Percentiles rank a stretch among this genome's conserved stretches.
Evolutionary conservation across 371 early-diverging fungal genomes (phyloP).

Genomic region (Choanephora cucurbitarum): DNA sequence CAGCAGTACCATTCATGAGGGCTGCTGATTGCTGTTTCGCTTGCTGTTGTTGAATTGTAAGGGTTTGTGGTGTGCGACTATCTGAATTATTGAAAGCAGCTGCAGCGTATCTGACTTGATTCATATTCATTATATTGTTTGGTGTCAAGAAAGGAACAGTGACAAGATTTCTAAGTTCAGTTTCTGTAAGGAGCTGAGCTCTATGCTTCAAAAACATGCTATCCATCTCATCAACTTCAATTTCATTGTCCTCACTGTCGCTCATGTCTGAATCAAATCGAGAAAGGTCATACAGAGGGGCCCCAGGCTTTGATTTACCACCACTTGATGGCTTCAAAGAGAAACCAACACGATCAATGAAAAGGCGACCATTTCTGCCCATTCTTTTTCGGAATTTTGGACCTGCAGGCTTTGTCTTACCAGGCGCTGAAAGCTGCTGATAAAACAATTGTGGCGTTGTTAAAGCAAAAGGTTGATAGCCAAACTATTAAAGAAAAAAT

Average conservation of each 20-base stretch:
- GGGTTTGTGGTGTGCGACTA: background rate
- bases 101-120: conserved; percentile 16
- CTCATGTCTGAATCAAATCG: conserved; percentile 55
- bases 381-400: conserved; percentile 52
- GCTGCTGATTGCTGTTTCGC: background rate
- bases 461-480: conserved; percentile 52
- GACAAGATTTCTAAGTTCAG: conserved; percentile 52
- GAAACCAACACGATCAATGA: conserved; percentile 51
- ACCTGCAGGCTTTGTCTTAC: conserved; percentile 19
- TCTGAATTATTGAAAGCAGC: conserved; percentile 3
- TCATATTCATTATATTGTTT: conserved; percentile 27
- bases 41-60: background rate
- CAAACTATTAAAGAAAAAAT: conserved; percentile 33
- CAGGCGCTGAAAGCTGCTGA: conserved; percentile 25
- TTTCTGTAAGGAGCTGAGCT: conserved; percentile 51
- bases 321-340: background rate
- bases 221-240: conserved; percentile 41
- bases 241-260: conserved; percentile 46
- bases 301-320: conserved; percentile 29
- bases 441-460: conserved; percentile 42
- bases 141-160: conserved; percentile 43
- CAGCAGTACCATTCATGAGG: conserved; percentile 9
- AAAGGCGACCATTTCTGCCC: conserved; percentile 63
- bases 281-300: conserved; percentile 22
- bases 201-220: conserved; percentile 45